phyloP scores from a whole-genome alignment of 1,139 yeast genomes.

The Meyerozyma elateridarum region DNA sequence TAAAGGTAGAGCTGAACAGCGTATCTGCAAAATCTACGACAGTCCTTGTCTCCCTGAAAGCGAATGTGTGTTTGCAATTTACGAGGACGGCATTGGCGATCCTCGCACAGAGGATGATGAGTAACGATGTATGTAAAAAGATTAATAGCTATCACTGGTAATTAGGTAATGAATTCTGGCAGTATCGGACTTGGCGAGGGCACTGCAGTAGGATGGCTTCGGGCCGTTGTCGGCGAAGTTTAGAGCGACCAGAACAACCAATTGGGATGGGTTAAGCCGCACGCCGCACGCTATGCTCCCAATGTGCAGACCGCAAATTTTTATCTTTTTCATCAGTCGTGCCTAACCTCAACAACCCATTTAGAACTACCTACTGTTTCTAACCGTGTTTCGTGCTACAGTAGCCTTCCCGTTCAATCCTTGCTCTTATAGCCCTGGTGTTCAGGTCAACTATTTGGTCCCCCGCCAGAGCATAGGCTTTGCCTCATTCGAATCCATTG shows the following conservation, averaged over 20 bases:
- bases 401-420: conserved; percentile 3
- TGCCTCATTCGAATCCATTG: conserved; percentile 3
- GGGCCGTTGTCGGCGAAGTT: no score
- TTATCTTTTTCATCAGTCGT: conserved; percentile 33
- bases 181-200: no score
- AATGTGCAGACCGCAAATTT: no score
- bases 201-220: no score
- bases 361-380: conserved; percentile 1
- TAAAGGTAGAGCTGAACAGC: conserved; percentile 87
- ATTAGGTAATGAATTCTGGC: no score
- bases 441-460: neutral
- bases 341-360: conserved; percentile 7
- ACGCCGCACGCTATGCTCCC: no score
- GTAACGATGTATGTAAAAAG: conserved; percentile 7
- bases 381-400: conserved; percentile 1
- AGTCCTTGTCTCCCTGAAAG: conserved; percentile 95
- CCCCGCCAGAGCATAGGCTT: conserved; percentile 7
- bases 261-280: no score
- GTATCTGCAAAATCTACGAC: conserved; percentile 91
- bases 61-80: conserved; percentile 91
- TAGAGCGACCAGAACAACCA: no score
- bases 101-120: conserved; percentile 73
- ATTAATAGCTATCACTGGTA: no score
- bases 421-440: conserved; percentile 1
- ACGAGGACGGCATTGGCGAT: conserved; percentile 96